These are phyloP conservation scores for Emmonsia crescens DNA, from an alignment of 2,329 filamentous ascomycete species.

Conservation along the genomic window DNA sequence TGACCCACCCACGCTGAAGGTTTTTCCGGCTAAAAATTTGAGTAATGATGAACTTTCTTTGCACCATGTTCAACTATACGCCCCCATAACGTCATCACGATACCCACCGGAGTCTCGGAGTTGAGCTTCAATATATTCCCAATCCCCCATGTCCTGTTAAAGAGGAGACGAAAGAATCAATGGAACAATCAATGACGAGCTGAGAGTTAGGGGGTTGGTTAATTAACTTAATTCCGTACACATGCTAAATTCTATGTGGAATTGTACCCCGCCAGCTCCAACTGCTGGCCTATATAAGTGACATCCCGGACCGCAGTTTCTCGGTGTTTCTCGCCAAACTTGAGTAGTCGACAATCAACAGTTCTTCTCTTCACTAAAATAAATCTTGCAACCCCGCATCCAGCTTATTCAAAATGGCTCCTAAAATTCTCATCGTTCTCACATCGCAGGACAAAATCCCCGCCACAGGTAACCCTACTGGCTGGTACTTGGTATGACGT, in stretches of 20 bases:
- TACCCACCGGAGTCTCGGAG: not conserved
- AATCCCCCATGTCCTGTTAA: not conserved
- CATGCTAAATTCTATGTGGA: not conserved
- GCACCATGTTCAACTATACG: no score
- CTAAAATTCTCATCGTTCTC: conserved; percentile 60
- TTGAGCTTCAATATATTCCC: not conserved
- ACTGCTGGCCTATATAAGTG: not conserved
- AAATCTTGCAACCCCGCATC: not conserved
- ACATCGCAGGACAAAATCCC: conserved; percentile 48
- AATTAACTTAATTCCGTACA: not conserved
- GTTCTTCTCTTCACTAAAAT: not conserved
- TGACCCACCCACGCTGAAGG: no score
- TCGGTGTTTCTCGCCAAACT: not conserved
- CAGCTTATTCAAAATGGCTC: conserved; percentile 17
- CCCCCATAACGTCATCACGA: not conserved
- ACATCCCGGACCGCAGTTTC: no score
- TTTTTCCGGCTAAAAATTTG: no score
- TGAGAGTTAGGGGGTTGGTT: not conserved
- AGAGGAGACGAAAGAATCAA: not conserved
- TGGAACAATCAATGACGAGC: not conserved
- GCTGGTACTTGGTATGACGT: conserved; percentile 55
- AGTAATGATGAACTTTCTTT: no score
- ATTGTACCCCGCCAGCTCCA: no score
- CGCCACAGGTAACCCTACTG: conserved; percentile 43
- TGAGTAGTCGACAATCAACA: not conserved